These are phyloP conservation scores for Nicotiana tomentosiformis DNA, from an alignment of 257 asterid species.

Conservation along the genomic window DNA sequence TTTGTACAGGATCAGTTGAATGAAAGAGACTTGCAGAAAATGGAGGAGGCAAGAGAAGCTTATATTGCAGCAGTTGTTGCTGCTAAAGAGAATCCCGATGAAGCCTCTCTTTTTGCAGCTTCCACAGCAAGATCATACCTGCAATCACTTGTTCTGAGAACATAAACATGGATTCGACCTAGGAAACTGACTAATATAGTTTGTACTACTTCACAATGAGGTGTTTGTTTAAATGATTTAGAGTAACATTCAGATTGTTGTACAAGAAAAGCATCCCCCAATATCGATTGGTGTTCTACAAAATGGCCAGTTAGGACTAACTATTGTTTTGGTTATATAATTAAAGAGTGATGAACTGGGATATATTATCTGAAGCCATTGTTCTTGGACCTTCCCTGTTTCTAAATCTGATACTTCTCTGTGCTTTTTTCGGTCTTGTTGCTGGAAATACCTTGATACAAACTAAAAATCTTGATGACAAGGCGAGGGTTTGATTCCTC, in stretches of 20 bases:
- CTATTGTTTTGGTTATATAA: not conserved
- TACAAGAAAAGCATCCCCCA: not conserved
- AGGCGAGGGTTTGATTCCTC: no score
- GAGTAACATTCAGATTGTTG: not conserved
- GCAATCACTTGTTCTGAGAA: constrained; percentile 47
- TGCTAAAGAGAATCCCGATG: constrained; percentile 64
- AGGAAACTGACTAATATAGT: not conserved
- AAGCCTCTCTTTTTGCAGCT: constrained; percentile 69
- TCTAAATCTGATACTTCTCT: no score
- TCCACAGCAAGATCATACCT: constrained; percentile 61
- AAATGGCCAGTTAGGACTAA: not conserved
- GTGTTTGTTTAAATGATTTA: not conserved
- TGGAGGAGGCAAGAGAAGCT: constrained; percentile 75
- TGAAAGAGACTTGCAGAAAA: constrained; percentile 45
- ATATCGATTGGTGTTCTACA: not conserved
- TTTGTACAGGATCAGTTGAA: constrained; percentile 41
- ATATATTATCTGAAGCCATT: not conserved
- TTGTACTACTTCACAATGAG: not conserved
- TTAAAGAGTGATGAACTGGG: not conserved
- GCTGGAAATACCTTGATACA: no score
- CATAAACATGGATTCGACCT: not conserved
- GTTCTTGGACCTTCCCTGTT: no score
- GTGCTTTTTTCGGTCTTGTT: no score
- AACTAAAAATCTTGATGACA: no score
- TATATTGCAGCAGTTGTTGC: constrained; percentile 58